Percentiles rank a stretch among this genome's conserved stretches.
These are phyloP conservation scores for Berkeleyomyces basicola DNA, from an alignment of 2,329 filamentous ascomycete genomes.

Conservation along the genomic window DNA sequence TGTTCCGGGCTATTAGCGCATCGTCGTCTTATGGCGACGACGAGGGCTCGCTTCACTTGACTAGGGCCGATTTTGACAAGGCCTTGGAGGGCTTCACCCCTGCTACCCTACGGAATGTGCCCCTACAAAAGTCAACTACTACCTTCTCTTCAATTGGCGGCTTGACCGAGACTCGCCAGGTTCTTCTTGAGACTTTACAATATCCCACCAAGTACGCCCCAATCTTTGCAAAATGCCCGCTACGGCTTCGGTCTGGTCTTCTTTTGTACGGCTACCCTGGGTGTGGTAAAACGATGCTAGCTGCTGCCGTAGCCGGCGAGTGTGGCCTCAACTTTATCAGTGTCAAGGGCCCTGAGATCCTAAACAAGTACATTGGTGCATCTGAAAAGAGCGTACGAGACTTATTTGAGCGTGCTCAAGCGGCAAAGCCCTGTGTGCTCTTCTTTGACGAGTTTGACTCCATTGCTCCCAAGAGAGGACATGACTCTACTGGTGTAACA, in stretches of 20 bases:
- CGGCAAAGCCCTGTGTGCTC: constrained; percentile 80
- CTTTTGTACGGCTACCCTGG: constrained; percentile 90
- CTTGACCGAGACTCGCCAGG: constrained; percentile 67
- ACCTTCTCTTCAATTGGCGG: constrained; percentile 89
- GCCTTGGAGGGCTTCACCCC: constrained; percentile 89
- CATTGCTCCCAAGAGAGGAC: constrained; percentile 90
- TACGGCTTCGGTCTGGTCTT: constrained; percentile 84
- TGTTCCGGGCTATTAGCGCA: constrained; percentile 63
- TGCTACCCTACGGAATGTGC: constrained; percentile 84
- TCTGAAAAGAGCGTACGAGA: constrained; percentile 94
- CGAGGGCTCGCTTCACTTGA: constrained; percentile 42
- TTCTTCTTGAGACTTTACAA: constrained; percentile 85
- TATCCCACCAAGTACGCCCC: constrained; percentile 97
- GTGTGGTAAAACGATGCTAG: constrained; percentile 89
- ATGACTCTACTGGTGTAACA: constrained; percentile 95
- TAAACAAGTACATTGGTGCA: constrained; percentile 98
- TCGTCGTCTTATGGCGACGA: constrained; percentile 26
- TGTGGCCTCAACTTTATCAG: constrained; percentile 97
- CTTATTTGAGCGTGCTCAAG: constrained; percentile 80
- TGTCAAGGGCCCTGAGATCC: constrained; percentile 92
- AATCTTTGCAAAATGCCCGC: constrained; percentile 88
- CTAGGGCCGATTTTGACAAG: constrained; percentile 59
- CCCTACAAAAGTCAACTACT: constrained; percentile 79
- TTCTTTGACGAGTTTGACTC: constrained; percentile 99
- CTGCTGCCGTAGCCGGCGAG: constrained; percentile 92